Evolutionary conservation across 2,329 filamentous ascomycete genomes (phyloP).

Genomic region (Colletotrichum noveboracense): DNA sequence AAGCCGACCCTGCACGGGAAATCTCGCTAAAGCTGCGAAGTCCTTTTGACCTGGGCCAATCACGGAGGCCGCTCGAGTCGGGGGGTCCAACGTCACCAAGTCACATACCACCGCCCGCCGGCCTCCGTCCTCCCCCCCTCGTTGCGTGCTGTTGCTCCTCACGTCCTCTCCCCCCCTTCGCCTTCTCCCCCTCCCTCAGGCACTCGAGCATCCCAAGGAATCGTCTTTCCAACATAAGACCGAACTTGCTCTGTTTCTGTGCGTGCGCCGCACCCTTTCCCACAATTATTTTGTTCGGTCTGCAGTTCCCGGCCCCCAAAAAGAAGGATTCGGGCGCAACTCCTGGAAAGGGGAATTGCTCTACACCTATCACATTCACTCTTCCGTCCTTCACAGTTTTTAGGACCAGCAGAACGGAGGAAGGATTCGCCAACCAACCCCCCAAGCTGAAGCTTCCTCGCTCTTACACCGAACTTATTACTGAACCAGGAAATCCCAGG

Average conservation of each 20-base stretch:
- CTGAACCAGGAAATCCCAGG: background rate
- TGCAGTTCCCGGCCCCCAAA: background rate
- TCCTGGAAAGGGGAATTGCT: background rate
- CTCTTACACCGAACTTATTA: background rate
- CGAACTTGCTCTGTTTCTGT: background rate
- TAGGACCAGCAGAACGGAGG: background rate
- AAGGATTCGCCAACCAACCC: background rate
- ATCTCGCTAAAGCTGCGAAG: background rate
- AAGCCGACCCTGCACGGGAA: background rate
- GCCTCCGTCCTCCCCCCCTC: background rate
- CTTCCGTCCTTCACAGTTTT: background rate
- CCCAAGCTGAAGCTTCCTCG: background rate
- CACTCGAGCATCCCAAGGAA: too few relatives aligned
- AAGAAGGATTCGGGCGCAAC: background rate
- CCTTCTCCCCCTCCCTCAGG: background rate
- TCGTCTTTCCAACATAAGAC: background rate
- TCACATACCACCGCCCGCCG: too few relatives aligned
- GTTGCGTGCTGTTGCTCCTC: background rate
- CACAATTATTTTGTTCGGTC: background rate
- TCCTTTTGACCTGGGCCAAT: background rate
- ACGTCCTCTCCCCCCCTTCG: background rate
- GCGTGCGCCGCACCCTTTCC: background rate
- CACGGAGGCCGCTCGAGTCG: background rate
- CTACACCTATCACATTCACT: background rate
- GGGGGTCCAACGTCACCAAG: background rate